Conservation (phyloP, 352 stramenopile species). For the Globisporangium cederbergense region DNA sequence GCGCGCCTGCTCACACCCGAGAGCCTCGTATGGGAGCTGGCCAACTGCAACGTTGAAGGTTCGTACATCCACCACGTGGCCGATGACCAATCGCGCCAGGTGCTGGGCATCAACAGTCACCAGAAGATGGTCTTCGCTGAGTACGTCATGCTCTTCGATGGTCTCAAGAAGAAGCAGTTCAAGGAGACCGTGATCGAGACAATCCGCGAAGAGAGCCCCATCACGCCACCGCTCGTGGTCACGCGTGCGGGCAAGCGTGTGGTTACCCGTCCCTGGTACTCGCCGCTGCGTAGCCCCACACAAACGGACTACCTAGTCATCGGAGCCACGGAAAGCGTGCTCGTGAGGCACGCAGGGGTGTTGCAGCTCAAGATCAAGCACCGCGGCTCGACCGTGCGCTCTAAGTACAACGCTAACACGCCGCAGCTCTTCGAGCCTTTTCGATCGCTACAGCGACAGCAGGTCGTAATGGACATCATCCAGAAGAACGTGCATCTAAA, state of each 20-base stretch:
- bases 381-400: conserved; percentile 52
- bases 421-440: conserved; percentile 63
- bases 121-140: conserved; percentile 36
- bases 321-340: conserved; percentile 48
- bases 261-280: conserved; percentile 11
- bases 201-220: conserved; percentile 62
- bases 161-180: conserved; percentile 49
- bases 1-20: conserved; percentile 27
- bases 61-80: conserved; percentile 59
- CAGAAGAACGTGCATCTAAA: conserved; percentile 67
- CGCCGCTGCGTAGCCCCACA: background rate
- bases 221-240: conserved; percentile 47
- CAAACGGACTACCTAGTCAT: conserved; percentile 62
- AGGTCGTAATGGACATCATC: conserved; percentile 73
- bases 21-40: conserved; percentile 49
- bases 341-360: conserved; percentile 52
- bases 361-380: conserved; percentile 76
- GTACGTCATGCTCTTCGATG: conserved; percentile 75
- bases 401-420: conserved; percentile 42
- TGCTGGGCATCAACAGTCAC: conserved; percentile 25
- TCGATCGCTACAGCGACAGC: conserved; percentile 67
- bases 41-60: conserved; percentile 71
- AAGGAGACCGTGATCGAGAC: conserved; percentile 75
- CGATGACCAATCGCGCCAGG: conserved; percentile 26
- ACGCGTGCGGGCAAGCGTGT: conserved; percentile 31